Base-by-base conservation (phyloP, 2,329 filamentous ascomycete species). In the Colletotrichum sp. region DNA sequence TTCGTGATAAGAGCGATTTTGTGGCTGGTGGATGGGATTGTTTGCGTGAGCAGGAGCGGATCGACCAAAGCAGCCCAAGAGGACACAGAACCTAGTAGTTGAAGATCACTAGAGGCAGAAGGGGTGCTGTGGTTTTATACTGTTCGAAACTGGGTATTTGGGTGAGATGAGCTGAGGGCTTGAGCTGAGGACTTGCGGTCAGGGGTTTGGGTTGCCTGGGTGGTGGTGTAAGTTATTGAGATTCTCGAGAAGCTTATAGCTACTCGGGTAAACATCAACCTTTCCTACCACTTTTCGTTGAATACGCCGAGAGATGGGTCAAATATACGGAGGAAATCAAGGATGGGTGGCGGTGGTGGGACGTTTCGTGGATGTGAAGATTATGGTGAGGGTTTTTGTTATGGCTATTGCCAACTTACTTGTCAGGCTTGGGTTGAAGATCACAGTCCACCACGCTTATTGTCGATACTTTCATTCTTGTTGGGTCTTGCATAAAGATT, bases 221-320 rank as follows among this genome's bases (percentile, higher is more conserved):
- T n/a, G 39, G 39, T n/a, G 6, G 39, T 1, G 39, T 44, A 10
- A 44, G 39, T 44, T 44, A 18, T n/a, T n/a, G 39, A 6, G 39
- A n/a, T 44, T 44, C 39, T n/a, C 0, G 39, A 44, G 39, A n/a
- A 0, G 39, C 8, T 18, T 5, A 39, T 39, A 16, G 34, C 34
- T 36, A 36, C 4, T 16, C 34, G 4, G 34, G 16, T 44, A 44
- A n/a, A 6, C 6, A 6, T 6, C 5, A 44, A 44, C 1, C 3
- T 44, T 44, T 0, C 2, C 0, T n/a, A n/a, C 39, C 0, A 0
- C 0, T n/a, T n/a, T 10, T n/a, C 2, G 5, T 6, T 12, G 0
- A 12, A n/a, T 12, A n/a, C 0, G 39, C 9, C 6, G n/a, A 1
- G 16, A 44, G 0, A 44, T 0, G 16, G 5, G 18, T 44, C 39